Base-by-base conservation (phyloP, 2,329 filamentous ascomycete species). In the Thielaviopsis euricoi region DNA sequence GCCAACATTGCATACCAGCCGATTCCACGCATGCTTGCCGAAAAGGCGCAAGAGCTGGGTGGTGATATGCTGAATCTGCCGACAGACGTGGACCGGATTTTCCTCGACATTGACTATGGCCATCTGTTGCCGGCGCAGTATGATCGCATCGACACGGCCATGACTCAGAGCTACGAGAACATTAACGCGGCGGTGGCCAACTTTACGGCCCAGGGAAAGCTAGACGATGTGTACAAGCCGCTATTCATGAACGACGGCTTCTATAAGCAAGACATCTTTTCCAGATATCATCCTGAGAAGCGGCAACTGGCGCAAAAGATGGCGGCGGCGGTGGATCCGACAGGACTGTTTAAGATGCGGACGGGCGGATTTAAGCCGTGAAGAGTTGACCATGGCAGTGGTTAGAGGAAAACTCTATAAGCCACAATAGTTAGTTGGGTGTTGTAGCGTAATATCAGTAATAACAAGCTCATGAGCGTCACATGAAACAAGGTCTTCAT, bases 231-330 rank as follows among this genome's bases (percentile, higher is more conserved):
- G 26, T 23, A 40, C 17, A 55, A 55, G 15, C 67, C 63, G 37
- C 33, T 64, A 19, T 75, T 74, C 62, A 68, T 75, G 62, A 75
- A 76, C 63, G 75, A 76, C 60, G 73, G 71, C 1, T 66, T 66
- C 25, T 58, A 62, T 37, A 66, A 64, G 19, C 71, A 76, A 63
- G 65, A 71, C 37, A 69, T 71, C 1, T 64, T 74, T 53, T 58
- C 60, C 22, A 63, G 69, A 5, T 76, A 74, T 58, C 71, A 73
- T 0, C 55, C 63, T 7, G 66, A 65, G n/a, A 74, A 71, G 40
- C 57, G 70, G 23, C 64, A 64, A 4, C 65, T 62, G 52, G 62
- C 72, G 26, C 63, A 64, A 60, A 57, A 40, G 0, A 59, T 69
- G 1, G 64, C 66, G 1, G 53, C 60, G n/a, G 66, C 65, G 52